These are phyloP conservation scores for Candida labiduridarum DNA, from an alignment of 1,139 yeast genomes.

Conservation along the genomic window DNA sequence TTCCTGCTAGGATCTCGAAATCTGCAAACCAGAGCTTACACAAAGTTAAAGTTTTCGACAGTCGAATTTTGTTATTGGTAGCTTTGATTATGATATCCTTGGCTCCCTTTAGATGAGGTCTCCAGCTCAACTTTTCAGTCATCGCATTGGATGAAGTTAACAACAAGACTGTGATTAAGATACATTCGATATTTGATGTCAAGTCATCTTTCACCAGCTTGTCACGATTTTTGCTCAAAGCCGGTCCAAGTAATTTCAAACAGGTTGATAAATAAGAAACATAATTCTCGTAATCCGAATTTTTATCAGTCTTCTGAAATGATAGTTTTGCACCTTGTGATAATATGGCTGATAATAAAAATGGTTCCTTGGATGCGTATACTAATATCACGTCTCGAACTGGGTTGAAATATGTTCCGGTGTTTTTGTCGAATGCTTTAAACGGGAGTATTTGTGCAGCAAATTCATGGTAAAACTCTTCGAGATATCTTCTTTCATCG, in stretches of 20 bases:
- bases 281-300: slow-evolving; percentile 48
- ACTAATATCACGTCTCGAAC: slow-evolving; percentile 58
- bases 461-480: slow-evolving; percentile 55
- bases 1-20: slow-evolving; percentile 64
- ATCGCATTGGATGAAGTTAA: slow-evolving; percentile 68
- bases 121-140: slow-evolving; percentile 62
- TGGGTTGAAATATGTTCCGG: slow-evolving; percentile 44
- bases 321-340: slow-evolving; percentile 67
- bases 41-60: slow-evolving; percentile 47
- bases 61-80: slow-evolving; percentile 22
- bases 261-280: slow-evolving; percentile 61
- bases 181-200: slow-evolving; percentile 57
- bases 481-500: slow-evolving; percentile 48
- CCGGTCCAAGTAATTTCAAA: slow-evolving; percentile 50
- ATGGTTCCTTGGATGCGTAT: slow-evolving; percentile 57
- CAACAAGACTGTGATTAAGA: slow-evolving; percentile 60
- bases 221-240: slow-evolving; percentile 23
- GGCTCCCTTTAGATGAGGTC: slow-evolving; percentile 70
- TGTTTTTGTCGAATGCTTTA: slow-evolving; percentile 40
- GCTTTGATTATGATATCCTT: slow-evolving; percentile 59
- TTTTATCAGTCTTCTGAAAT: slow-evolving; percentile 29
- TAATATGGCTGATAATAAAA: slow-evolving; percentile 59
- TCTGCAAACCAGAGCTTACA: slow-evolving; percentile 67
- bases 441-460: slow-evolving; percentile 59
- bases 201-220: slow-evolving; percentile 28